phyloP scores from a whole-genome alignment of 163 green algal genomes.

The Chloromonas sp. region DNA sequence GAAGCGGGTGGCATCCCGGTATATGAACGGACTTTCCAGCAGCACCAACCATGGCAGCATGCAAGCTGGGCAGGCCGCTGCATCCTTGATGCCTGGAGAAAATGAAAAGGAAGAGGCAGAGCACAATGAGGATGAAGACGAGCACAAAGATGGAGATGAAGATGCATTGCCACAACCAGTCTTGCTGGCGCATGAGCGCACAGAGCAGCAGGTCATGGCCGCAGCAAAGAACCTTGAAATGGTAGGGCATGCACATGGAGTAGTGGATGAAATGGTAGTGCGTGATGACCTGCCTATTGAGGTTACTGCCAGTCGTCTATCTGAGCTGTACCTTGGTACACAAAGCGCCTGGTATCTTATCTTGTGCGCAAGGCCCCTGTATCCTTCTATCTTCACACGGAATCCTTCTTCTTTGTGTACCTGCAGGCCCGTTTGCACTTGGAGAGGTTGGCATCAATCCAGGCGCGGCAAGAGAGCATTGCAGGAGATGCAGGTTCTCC shows the following conservation, averaged over 20 bases:
- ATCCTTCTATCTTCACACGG: too few species aligned
- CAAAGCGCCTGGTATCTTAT: too few species aligned
- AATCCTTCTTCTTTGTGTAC: too few species aligned
- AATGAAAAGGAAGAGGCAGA: not conserved
- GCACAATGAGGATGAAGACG: not conserved
- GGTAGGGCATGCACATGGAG: not conserved
- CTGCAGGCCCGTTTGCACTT: too few species aligned
- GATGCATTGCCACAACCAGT: not conserved
- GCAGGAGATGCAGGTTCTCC: too few species aligned
- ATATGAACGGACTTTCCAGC: not conserved
- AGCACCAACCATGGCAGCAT: not conserved
- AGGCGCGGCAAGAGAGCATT: too few species aligned
- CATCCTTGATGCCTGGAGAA: not conserved
- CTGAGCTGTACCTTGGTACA: not conserved
- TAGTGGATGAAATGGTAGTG: not conserved
- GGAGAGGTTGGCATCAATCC: too few species aligned
- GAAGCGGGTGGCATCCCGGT: not conserved
- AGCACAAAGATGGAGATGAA: not conserved
- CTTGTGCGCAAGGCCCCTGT: too few species aligned
- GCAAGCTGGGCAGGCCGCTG: not conserved
- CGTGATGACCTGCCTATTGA: not conserved
- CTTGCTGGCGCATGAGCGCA: not conserved
- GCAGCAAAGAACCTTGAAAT: not conserved
- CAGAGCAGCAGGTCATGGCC: not conserved
- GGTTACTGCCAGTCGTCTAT: not conserved